Evolutionary conservation across 441 rosid species (phyloP).

Genomic region (Euphorbia celastroides): DNA sequence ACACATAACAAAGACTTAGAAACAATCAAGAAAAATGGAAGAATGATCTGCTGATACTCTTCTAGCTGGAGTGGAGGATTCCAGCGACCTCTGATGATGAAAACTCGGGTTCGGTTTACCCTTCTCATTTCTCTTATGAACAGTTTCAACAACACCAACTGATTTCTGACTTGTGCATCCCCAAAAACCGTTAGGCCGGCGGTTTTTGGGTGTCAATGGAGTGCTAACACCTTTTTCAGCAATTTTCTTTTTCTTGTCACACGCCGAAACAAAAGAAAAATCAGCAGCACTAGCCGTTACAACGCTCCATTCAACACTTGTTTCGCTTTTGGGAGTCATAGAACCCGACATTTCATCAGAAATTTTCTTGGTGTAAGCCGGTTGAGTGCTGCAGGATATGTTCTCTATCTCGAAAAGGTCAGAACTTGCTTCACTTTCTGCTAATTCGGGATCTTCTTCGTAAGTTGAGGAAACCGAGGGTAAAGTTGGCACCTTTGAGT

Average conservation of each 20-base stretch:
- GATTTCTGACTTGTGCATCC: slow-evolving; percentile 68
- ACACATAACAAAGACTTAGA: slow-evolving; percentile 1
- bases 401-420: slow-evolving; percentile 88
- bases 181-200: slow-evolving; percentile 34
- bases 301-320: slow-evolving; percentile 86
- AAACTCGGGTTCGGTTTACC: slow-evolving; percentile 29
- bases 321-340: slow-evolving; percentile 31
- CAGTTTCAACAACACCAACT: slow-evolving; percentile 48
- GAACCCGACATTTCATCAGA: slow-evolving; percentile 35
- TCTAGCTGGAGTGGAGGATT: slow-evolving; percentile 19
- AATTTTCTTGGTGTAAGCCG: slow-evolving; percentile 26
- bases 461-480: slow-evolving; percentile 29
- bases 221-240: slow-evolving; percentile 13
- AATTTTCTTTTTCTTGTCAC: too few relatives aligned
- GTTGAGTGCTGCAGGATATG: slow-evolving; percentile 34
- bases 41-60: slow-evolving; percentile 30
- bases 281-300: slow-evolving; percentile 69
- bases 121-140: slow-evolving; percentile 28
- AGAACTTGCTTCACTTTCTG: slow-evolving; percentile 68
- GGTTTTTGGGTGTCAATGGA: slow-evolving; percentile 12
- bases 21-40: slow-evolving; percentile 33
- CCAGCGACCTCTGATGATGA: slow-evolving; percentile 23
- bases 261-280: too few relatives aligned
- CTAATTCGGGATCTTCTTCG: slow-evolving; percentile 33
- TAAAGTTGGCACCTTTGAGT: slow-evolving; percentile 35